These are phyloP conservation scores for Dendrobium huoshanense DNA, from an alignment of 106 monocot genomes.

Conservation along the genomic window DNA sequence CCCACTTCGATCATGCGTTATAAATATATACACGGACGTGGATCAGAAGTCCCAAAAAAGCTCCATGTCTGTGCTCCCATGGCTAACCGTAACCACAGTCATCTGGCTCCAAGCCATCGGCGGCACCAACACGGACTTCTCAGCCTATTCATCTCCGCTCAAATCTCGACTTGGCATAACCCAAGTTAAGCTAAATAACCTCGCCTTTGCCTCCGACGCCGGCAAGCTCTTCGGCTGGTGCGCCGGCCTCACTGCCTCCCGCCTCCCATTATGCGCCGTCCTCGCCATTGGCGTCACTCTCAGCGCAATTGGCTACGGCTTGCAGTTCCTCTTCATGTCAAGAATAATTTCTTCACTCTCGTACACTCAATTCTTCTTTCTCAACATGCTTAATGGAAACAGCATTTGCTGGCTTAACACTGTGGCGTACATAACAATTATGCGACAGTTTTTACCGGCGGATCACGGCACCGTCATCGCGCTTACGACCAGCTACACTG, in stretches of 20 bases:
- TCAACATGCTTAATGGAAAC: conserved; percentile 13
- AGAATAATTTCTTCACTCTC: conserved; percentile 3
- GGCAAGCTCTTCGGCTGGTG: conserved; percentile 13
- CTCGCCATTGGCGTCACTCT: conserved; percentile 8
- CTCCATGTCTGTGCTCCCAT: conserved; percentile 14
- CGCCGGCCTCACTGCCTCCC: background rate
- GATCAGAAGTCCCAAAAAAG: background rate
- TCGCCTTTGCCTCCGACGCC: conserved; percentile 17
- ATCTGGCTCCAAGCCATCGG: conserved; percentile 35
- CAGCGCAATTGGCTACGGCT: conserved; percentile 11
- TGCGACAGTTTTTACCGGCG: conserved; percentile 1
- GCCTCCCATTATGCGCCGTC: conserved; percentile 12
- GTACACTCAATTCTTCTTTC: conserved; percentile 11
- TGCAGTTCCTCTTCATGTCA: conserved; percentile 12
- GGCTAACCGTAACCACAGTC: conserved; percentile 22
- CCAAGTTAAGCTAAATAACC: conserved; percentile 19
- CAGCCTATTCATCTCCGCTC: conserved; percentile 34
- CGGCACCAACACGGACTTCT: conserved; percentile 34
- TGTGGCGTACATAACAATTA: conserved; percentile 2
- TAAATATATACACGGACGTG: background rate
- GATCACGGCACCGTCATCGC: conserved; percentile 10
- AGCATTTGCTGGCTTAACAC: conserved; percentile 24
- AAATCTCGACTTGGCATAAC: conserved; percentile 24
- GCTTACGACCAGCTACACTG: conserved; percentile 12
- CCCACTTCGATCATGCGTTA: too few species aligned